A percentile compares a stretch with the other conserved stretches of the same genome.
These are phyloP conservation scores for Coemansia sp. DNA, from an alignment of 192 early-diverging fungal species.

Conservation along the genomic window DNA sequence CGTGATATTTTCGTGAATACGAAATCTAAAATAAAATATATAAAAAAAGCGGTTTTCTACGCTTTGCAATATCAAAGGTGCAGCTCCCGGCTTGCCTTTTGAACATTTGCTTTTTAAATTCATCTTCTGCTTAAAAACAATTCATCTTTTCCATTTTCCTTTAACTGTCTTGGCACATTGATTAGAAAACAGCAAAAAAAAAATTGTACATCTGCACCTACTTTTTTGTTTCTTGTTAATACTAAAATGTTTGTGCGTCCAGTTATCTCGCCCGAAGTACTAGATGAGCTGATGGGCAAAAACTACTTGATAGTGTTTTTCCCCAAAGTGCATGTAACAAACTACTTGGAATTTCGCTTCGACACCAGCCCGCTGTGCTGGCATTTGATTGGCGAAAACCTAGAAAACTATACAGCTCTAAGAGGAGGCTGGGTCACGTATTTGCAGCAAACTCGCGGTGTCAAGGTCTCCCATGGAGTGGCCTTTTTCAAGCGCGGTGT, in stretches of 20 bases:
- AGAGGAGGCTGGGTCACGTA: slow-evolving; percentile 7
- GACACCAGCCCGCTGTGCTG: background rate
- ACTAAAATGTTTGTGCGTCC: slow-evolving; percentile 13
- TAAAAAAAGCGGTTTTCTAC: background rate
- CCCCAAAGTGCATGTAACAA: background rate
- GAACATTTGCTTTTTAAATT: background rate
- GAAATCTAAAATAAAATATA: background rate
- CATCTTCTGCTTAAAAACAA: background rate
- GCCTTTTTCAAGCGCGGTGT: slow-evolving; percentile 21
- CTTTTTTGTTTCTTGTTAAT: background rate
- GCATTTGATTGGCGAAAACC: slow-evolving; percentile 4
- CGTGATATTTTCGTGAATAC: background rate
- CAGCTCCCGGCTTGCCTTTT: background rate
- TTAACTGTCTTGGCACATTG: background rate
- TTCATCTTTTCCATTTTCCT: background rate
- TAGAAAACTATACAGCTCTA: slow-evolving; percentile 9
- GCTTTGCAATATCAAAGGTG: background rate
- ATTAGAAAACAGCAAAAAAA: background rate
- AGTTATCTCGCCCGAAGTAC: slow-evolving; percentile 10
- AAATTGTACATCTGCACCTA: background rate
- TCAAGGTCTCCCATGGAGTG: slow-evolving; percentile 12
- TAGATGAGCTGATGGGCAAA: slow-evolving; percentile 12
- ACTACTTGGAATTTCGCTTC: slow-evolving; percentile 14
- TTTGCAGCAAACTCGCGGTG: slow-evolving; percentile 3
- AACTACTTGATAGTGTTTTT: slow-evolving; percentile 21